A percentile compares a stretch with the other conserved stretches of the same genome.
Conservation (phyloP, 176 grass and related monocot species). For the Carex pumila region DNA sequence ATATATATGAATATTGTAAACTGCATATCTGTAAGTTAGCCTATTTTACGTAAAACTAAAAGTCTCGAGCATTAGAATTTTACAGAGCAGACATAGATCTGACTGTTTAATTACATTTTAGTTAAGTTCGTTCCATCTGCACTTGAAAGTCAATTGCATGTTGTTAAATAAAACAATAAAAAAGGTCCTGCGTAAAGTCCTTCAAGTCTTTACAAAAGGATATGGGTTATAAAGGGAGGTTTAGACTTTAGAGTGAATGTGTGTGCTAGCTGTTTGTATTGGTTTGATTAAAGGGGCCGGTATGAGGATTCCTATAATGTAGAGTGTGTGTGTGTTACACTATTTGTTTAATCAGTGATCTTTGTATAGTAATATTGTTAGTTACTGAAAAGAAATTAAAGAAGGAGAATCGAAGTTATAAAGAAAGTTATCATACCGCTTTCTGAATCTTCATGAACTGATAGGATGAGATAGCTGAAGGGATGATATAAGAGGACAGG, state of each 20-base stretch:
- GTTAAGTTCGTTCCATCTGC: neutral
- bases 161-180: neutral
- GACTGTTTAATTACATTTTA: neutral
- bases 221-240: neutral
- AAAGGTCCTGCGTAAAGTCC: neutral
- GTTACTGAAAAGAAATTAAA: neutral
- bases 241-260: neutral
- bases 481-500: neutral
- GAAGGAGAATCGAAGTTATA: neutral
- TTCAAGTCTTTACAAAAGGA: neutral
- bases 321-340: neutral
- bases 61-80: neutral
- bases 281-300: neutral
- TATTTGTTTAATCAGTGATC: neutral
- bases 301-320: neutral
- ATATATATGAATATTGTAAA: neutral
- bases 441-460: neutral
- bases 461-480: neutral
- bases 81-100: neutral
- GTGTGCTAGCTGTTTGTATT: neutral
- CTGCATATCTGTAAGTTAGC: neutral
- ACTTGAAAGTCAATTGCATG: no score
- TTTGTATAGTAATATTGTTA: neutral
- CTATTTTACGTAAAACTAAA: neutral
- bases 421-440: neutral